phyloP scores from a whole-genome alignment of 441 rosid genomes.

The Iberis amara region DNA sequence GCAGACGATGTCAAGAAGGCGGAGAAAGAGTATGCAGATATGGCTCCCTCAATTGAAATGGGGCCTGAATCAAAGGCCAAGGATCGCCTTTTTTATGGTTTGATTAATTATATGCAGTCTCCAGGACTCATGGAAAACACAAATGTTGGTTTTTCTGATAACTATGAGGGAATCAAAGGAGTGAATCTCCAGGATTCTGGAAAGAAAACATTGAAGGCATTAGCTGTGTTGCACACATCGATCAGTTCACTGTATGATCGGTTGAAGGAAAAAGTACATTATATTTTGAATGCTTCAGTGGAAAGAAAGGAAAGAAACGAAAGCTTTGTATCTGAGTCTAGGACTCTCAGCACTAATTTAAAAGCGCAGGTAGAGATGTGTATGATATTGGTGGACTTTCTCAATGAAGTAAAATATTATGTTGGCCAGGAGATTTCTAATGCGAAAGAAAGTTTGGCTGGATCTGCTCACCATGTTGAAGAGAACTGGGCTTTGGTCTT shows the following conservation, averaged over 20 bases:
- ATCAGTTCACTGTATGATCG: constrained; percentile 59
- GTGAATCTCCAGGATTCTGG: constrained; percentile 37
- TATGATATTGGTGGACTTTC: constrained; percentile 53
- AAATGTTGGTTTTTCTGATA: constrained; percentile 41
- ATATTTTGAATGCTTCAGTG: constrained; percentile 39
- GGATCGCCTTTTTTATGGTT: constrained; percentile 73
- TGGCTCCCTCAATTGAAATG: constrained; percentile 57
- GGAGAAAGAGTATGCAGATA: constrained; percentile 65
- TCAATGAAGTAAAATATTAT: constrained; percentile 51
- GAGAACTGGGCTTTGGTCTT: constrained; percentile 63
- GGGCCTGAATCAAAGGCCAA: constrained; percentile 75
- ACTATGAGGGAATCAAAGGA: constrained; percentile 24
- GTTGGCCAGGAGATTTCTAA: constrained; percentile 42
- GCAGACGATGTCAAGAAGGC: constrained; percentile 62
- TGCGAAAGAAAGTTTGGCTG: constrained; percentile 32
- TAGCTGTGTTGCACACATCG: constrained; percentile 54
- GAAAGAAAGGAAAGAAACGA: constrained; percentile 42
- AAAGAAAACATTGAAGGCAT: constrained; percentile 62
- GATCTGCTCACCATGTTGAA: constrained; percentile 37
- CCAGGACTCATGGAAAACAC: constrained; percentile 51
- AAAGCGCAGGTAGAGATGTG: constrained; percentile 92
- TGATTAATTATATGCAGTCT: constrained; percentile 70
- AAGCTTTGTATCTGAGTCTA: constrained; percentile 37
- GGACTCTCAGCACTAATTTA: constrained; percentile 46
- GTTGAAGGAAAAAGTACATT: constrained; percentile 49